These are phyloP conservation scores for Kuraishia molischiana DNA, from an alignment of 805 yeast species.

Conservation along the genomic window DNA sequence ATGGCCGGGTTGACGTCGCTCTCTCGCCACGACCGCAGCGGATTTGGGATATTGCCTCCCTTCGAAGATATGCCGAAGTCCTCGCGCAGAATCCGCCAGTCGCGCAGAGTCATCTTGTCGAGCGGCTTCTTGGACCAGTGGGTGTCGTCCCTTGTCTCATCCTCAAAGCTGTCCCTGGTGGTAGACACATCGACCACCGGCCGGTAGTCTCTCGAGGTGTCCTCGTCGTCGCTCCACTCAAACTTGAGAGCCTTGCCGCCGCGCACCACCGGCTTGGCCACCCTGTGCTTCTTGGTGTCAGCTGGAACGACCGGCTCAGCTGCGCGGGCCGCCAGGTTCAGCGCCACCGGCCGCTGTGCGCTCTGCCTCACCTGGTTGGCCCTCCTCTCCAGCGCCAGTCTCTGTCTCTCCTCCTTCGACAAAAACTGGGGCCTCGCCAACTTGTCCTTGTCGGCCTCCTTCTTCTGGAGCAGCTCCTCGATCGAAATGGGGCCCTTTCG, in stretches of 20 bases:
- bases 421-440: slow-evolving; percentile 29
- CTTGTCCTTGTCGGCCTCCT: slow-evolving; percentile 7
- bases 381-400: slow-evolving; percentile 17
- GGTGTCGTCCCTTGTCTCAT: slow-evolving; percentile 7
- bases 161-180: slow-evolving; percentile 4
- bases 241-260: slow-evolving; percentile 40
- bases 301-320: slow-evolving; percentile 2
- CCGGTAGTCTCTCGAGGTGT: slow-evolving; percentile 38
- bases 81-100: slow-evolving; percentile 83
- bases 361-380: not conserved
- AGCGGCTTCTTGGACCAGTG: slow-evolving; percentile 68
- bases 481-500: slow-evolving; percentile 24
- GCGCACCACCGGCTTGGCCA: not conserved
- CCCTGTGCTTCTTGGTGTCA: not conserved
- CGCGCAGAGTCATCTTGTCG: slow-evolving; percentile 63
- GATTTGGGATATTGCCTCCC: slow-evolving; percentile 40
- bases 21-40: slow-evolving; percentile 72
- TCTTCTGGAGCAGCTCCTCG: slow-evolving; percentile 21
- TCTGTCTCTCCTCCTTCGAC: slow-evolving; percentile 33
- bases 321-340: slow-evolving; percentile 1
- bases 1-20: slow-evolving; percentile 35
- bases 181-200: slow-evolving; percentile 23
- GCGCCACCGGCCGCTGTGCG: not conserved
- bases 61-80: slow-evolving; percentile 60
- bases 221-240: slow-evolving; percentile 63